phyloP scores from a whole-genome alignment of 2,329 filamentous ascomycete species.

The Aureobasidium sp. region DNA sequence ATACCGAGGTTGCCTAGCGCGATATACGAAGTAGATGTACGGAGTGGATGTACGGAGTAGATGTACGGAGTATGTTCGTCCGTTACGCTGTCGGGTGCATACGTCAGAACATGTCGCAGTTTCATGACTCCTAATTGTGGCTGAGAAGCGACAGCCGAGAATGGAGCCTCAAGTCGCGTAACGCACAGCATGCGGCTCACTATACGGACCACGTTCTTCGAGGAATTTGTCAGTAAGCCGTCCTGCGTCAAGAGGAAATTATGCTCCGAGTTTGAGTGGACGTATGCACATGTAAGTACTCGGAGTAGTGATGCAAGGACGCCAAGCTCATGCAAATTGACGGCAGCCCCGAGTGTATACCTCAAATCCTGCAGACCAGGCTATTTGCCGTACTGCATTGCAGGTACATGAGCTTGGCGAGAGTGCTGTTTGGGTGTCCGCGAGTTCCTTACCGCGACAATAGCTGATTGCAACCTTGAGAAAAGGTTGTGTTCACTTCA shows the following conservation, averaged over 20 bases:
- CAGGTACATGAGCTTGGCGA: background rate
- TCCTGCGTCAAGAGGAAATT: background rate
- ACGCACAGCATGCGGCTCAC: background rate
- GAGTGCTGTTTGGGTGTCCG: background rate
- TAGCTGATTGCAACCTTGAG: background rate
- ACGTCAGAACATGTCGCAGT: background rate
- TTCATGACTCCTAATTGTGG: background rate
- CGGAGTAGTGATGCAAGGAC: background rate
- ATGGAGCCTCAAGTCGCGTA: background rate
- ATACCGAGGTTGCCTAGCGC: background rate
- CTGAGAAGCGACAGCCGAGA: background rate
- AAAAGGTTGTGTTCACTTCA: background rate
- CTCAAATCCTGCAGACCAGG: background rate
- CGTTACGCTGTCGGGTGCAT: background rate
- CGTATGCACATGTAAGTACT: background rate
- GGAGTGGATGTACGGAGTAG: background rate
- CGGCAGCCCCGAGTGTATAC: background rate
- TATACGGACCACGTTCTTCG: background rate
- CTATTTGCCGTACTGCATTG: background rate
- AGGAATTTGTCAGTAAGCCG: background rate
- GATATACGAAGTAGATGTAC: background rate
- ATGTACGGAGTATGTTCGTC: background rate
- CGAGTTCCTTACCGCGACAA: background rate
- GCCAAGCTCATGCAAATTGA: background rate
- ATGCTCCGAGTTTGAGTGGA: background rate